A percentile compares a stretch with the other conserved stretches of the same genome.
These are phyloP conservation scores for Syncephalastrum sp. DNA, from an alignment of 371 early-diverging fungal species.

Conservation along the genomic window DNA sequence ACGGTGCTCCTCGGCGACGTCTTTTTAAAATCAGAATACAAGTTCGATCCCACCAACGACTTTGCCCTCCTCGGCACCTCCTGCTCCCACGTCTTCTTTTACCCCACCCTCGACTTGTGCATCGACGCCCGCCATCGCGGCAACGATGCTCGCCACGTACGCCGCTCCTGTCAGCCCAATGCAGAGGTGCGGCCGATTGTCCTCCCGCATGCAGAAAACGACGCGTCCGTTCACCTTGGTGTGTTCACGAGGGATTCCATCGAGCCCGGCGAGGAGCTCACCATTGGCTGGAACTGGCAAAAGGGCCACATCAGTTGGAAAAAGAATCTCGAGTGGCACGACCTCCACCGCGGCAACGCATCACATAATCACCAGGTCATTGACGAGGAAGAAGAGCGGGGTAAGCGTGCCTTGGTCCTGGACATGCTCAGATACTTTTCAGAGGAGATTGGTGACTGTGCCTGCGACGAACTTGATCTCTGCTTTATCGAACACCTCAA, in stretches of 20 bases:
- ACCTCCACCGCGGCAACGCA: conserved; percentile 12
- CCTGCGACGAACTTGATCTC: conserved; percentile 45
- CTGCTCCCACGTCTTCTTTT: conserved; percentile 71
- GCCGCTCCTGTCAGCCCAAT: conserved; percentile 76
- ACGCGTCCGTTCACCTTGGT: conserved; percentile 63
- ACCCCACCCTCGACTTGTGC: conserved; percentile 68
- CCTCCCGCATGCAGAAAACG: conserved; percentile 34
- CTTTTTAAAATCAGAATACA: conserved; percentile 65
- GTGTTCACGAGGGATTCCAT: conserved; percentile 66
- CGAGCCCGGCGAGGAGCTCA: conserved; percentile 70
- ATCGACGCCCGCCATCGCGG: conserved; percentile 77
- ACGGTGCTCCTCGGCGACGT: conserved; percentile 77
- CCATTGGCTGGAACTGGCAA: conserved; percentile 75
- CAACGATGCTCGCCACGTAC: conserved; percentile 67
- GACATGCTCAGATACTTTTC: conserved; percentile 26
- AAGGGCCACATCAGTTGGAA: conserved; percentile 47
- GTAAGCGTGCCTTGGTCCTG: conserved; percentile 35
- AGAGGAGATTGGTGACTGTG: conserved; percentile 40
- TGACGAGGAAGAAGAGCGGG: conserved; percentile 29
- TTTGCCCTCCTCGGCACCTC: conserved; percentile 62
- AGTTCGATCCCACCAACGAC: conserved; percentile 57
- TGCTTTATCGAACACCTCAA: conserved; percentile 34
- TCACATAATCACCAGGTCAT: conserved; percentile 15
- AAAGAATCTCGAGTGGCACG: conserved; percentile 27
- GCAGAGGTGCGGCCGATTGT: conserved; percentile 67